Evolutionary conservation across 352 stramenopile genomes (phyloP).

Genomic region (Globisporangium acanthophoron): DNA sequence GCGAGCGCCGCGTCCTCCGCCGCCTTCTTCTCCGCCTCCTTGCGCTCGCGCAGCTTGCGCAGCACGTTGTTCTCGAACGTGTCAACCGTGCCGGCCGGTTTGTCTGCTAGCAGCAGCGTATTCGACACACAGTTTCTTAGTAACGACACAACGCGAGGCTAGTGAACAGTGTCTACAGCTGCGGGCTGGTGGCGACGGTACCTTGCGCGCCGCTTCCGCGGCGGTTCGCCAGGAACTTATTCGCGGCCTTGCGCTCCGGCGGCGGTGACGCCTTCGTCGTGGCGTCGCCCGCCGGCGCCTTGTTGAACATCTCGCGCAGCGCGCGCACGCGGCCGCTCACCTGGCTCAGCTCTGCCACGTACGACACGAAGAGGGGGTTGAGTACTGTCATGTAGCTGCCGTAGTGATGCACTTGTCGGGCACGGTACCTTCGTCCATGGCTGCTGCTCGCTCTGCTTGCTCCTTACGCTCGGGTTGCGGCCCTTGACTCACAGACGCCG

Average conservation of each 20-base stretch:
- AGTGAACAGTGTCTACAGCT: not conserved
- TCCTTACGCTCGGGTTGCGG: not conserved
- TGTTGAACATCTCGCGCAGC: constrained; percentile 68
- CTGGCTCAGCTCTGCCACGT: constrained; percentile 6
- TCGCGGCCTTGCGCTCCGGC: constrained; percentile 5
- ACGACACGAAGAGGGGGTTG: not conserved
- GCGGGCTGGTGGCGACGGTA: not conserved
- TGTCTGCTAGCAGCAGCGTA: constrained; percentile 2
- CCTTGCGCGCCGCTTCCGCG: constrained; percentile 13
- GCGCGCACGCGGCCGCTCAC: constrained; percentile 47
- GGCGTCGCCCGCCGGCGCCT: constrained; percentile 19
- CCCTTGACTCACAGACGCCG: no score
- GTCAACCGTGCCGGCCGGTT: constrained; percentile 4
- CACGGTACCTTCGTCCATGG: not conserved
- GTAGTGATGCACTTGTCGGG: no score
- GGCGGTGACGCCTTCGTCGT: constrained; percentile 2
- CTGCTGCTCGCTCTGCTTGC: no score
- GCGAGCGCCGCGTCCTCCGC: constrained; percentile 31
- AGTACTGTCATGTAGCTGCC: not conserved
- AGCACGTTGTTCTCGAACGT: constrained; percentile 23
- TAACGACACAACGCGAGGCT: not conserved
- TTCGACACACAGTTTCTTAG: not conserved
- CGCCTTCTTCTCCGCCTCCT: constrained; percentile 33
- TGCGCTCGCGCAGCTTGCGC: constrained; percentile 28
- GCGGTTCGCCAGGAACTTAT: constrained; percentile 19